Evolutionary conservation across 73 alveolate genomes (phyloP).

Genomic region (Breviolum minutum): DNA sequence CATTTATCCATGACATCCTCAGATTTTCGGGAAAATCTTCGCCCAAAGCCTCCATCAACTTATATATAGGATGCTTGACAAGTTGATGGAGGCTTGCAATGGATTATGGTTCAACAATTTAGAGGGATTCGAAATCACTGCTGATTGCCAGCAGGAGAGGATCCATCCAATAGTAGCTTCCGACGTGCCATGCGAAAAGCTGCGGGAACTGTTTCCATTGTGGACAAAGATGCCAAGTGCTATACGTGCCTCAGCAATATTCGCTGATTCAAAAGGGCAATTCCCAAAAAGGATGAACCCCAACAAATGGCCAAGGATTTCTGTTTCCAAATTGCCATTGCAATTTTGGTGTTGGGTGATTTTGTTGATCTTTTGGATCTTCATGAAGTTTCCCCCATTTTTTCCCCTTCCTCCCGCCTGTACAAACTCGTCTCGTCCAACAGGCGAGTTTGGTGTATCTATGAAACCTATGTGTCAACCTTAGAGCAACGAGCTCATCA

Average conservation of each 20-base stretch:
- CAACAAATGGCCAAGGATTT: no score
- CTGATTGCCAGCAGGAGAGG: conserved; percentile 51
- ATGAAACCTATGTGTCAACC: conserved; percentile 88
- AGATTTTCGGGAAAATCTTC: background rate
- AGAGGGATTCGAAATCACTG: no score
- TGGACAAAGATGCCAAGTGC: conserved; percentile 60
- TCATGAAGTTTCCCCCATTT: no score
- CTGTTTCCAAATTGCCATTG: background rate
- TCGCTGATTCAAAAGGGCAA: background rate
- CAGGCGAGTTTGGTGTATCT: conserved; percentile 92
- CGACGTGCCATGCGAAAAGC: conserved; percentile 67
- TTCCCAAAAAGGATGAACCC: background rate
- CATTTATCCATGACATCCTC: no score
- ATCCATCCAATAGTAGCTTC: conserved; percentile 81
- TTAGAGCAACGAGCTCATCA: conserved; percentile 26
- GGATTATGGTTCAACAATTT: no score
- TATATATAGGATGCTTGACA: no score
- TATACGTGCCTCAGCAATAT: background rate
- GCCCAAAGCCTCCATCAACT: background rate
- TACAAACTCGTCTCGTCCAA: no score
- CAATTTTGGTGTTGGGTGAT: no score
- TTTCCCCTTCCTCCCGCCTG: no score
- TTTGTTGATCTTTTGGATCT: background rate
- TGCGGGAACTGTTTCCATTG: conserved; percentile 59
- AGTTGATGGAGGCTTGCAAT: no score